phyloP scores from a whole-genome alignment of 192 early-diverging fungal species.

The Chytriomyces hyalinus region DNA sequence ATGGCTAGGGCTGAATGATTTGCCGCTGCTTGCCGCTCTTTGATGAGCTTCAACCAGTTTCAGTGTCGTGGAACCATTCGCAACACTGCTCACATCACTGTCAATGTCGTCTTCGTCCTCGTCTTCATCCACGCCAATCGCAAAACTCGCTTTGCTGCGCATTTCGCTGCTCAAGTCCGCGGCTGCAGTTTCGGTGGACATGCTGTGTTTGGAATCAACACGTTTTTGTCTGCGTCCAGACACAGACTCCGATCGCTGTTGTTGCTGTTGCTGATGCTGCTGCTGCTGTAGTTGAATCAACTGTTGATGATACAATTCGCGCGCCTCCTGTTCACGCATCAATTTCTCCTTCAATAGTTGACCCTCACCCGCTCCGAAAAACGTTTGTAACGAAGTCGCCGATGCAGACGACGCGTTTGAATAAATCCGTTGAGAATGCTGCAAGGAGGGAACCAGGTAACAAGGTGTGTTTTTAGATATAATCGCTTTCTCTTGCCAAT shows the following conservation, averaged over 20 bases:
- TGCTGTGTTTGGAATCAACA: slow-evolving; percentile 1
- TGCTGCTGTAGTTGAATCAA: not conserved
- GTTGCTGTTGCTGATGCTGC: slow-evolving; percentile 1
- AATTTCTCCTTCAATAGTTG: slow-evolving; percentile 28
- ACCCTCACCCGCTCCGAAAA: slow-evolving; percentile 32
- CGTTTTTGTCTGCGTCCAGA: not conserved
- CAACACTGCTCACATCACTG: not conserved
- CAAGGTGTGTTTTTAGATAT: too few species aligned
- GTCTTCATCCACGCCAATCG: slow-evolving; percentile 19
- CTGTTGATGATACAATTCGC: slow-evolving; percentile 18
- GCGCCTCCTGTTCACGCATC: slow-evolving; percentile 11
- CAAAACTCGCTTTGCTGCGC: slow-evolving; percentile 31
- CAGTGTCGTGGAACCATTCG: not conserved
- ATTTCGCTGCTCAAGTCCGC: not conserved
- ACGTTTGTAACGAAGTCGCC: slow-evolving; percentile 20
- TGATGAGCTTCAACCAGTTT: not conserved
- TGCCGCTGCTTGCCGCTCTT: not conserved
- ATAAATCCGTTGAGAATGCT: slow-evolving; percentile 23
- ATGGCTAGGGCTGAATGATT: not conserved
- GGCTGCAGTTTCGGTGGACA: not conserved
- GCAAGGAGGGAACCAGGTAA: too few species aligned
- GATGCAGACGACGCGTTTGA: slow-evolving; percentile 5
- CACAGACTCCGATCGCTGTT: not conserved
- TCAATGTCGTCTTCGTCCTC: slow-evolving; percentile 10
- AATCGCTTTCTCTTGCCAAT: too few species aligned